Base-by-base conservation (phyloP, 345 rosid species). In the Psidium friedrichsthalianum region DNA sequence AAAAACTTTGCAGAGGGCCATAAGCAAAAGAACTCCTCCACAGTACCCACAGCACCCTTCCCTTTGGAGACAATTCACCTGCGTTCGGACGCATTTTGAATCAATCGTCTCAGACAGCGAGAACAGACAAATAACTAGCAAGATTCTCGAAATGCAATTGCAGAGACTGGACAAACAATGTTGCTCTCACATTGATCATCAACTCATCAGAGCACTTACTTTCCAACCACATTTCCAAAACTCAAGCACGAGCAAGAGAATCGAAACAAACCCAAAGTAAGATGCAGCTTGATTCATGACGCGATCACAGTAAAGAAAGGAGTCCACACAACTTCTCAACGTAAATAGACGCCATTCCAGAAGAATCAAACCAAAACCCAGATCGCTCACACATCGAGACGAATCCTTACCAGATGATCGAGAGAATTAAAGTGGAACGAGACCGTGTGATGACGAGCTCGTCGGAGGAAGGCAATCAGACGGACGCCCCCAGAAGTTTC, bases 31-130 rank as follows among this genome's bases (percentile, higher is more conserved):
- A 1, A 96, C 94, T 11, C 98, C 98, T 61, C 98, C 99, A 89
- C 94, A 96, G 83, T 90, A 96, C 1, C 98, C 99, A 89, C 94
- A 96, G 83, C 89, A 96, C 1, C 99, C 99, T 91, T 96, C 98
- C 78, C 86, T 96, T 82, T 93, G 90, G 90, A 96, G 88, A 74
- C 97, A 91, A 84, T 88, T 88, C 86, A 93, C 89, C 97, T 94
- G 81, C 36, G 21, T 16, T 18, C 11, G 42, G 24, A 8, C 44
- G 22, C 11, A 29, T 64, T 64, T 32, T 6, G 22, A 64, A 32
- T 64, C 0, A 32, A 16, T 29, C 22, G 11, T 29, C 76, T 29
- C 42, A 20, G 76, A 64, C 36, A 36, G 36, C 11, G 27, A 64
- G 74, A 55, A 55, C 22, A 25, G 22, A 24, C 16, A n/a, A 82